Evolutionary conservation across 78 protist genomes (phyloP).

Genomic region (Salpingoeca rosetta): DNA sequence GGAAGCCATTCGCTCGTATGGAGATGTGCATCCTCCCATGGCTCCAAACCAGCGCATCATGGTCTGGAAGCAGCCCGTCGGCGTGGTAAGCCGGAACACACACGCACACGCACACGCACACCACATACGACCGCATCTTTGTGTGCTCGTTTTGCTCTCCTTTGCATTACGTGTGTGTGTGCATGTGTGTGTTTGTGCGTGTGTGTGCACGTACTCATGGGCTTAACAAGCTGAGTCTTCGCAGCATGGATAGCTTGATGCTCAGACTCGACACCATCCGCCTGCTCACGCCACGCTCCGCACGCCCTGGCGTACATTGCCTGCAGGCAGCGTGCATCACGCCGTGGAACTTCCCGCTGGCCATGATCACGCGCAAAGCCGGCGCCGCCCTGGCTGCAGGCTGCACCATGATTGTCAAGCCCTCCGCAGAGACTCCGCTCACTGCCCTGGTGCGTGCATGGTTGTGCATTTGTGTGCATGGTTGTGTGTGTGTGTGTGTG

Average conservation of each 20-base stretch:
- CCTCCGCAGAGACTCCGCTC: conserved; percentile 1
- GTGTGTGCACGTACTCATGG: background rate
- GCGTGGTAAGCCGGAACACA: conserved; percentile 34
- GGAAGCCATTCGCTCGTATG: conserved; percentile 22
- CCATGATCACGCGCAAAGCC: conserved; percentile 45
- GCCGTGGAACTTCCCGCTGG: conserved; percentile 48
- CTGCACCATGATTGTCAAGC: conserved; percentile 42
- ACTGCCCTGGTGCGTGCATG: conserved; percentile 3
- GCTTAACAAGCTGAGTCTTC: too few species aligned
- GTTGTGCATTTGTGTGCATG: too few species aligned
- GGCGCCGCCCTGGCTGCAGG: conserved; percentile 48
- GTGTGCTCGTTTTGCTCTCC: background rate
- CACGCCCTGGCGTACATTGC: background rate
- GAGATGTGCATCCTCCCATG: background rate
- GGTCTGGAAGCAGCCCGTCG: conserved; percentile 37
- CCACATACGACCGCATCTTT: background rate
- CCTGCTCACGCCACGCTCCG: background rate
- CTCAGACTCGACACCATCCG: background rate
- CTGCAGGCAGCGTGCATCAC: background rate
- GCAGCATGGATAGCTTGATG: too few species aligned
- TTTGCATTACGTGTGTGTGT: background rate
- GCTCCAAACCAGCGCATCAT: conserved; percentile 7
- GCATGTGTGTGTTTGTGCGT: background rate
- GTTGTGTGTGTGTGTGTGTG: too few species aligned
- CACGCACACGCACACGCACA: background rate